These are phyloP conservation scores for Lagerstroemia speciosa DNA, from an alignment of 345 rosid genomes.

Conservation along the genomic window DNA sequence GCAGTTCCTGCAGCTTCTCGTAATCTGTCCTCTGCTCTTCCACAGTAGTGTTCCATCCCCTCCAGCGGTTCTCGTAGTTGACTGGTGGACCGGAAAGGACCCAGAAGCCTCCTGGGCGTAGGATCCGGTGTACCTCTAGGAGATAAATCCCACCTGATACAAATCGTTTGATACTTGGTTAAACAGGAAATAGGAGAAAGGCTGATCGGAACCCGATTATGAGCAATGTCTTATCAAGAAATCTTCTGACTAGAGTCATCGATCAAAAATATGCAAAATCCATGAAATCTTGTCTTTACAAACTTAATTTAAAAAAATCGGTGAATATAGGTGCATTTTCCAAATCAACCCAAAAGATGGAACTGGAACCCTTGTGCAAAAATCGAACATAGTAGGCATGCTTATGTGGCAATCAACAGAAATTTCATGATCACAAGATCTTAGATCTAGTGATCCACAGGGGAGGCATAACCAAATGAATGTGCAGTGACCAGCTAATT, in stretches of 20 bases:
- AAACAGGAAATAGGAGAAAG: not conserved
- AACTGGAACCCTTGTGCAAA: not conserved
- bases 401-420: not conserved
- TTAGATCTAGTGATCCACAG: not conserved
- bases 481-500: not conserved
- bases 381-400: not conserved
- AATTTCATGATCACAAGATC: not conserved
- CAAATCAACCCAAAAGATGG: not conserved
- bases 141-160: constrained; percentile 88
- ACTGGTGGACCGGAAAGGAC: constrained; percentile 97
- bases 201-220: not conserved
- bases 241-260: too few species aligned
- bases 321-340: not conserved
- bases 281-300: not conserved
- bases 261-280: too few species aligned
- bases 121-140: constrained; percentile 77
- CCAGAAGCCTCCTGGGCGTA: constrained; percentile 99
- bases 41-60: constrained; percentile 94
- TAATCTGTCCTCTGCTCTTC: constrained; percentile 86
- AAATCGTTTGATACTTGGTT: not conserved
- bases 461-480: too few species aligned
- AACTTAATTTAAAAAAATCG: not conserved
- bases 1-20: constrained; percentile 67
- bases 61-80: constrained; percentile 82
- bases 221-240: not conserved